Base-by-base conservation (phyloP, 2,329 filamentous ascomycete species). In the Botrytis sinoallii region DNA sequence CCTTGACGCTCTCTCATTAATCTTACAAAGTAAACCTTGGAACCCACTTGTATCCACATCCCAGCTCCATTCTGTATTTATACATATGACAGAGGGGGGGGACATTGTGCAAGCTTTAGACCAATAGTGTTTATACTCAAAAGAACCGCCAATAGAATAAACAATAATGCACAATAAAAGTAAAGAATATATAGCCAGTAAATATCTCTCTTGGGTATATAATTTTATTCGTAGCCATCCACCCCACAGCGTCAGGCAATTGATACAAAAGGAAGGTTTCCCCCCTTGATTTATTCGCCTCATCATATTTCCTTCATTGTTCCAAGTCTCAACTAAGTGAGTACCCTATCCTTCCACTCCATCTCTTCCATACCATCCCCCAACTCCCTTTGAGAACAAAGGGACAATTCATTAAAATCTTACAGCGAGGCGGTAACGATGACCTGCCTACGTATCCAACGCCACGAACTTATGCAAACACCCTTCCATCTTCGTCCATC, bases 401-500 rank as follows among this genome's bases (percentile, higher is more conserved):
- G 46, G 55, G 66, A 52, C 64, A 42, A 63, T 73, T 73, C 71
- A 73, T 73, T 73, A 73, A 73, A 72, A 60, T 73, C 71, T 73
- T 73, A 73, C 71, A 73, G 66, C 40, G 59, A 73, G 71, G 71
- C 71, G 71, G 71, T 69, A n/a, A 60, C 55, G 18, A 69, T 60
- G 71, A 73, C 71, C 64, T 69, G 64, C 71, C 64, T 73, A 61
- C 60, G 55, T 73, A 73, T 73, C 71, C 71, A 73, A 73, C 71
- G 71, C 71, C 71, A 73, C 64, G 22, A 73, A 73, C 71, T 69
- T 48, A 69, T 73, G 71, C 64, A 73, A 73, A 73, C 71, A 64
- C 71, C 71, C 40, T 73, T 60, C 60, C 68, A 44, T 70, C 71
- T 73, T 73, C 71, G 44, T 73, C 64, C 71, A 69, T 73, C 71